These are phyloP conservation scores for Tuber magnatum DNA, from an alignment of 495 filamentous ascomycete genomes.

Conservation along the genomic window DNA sequence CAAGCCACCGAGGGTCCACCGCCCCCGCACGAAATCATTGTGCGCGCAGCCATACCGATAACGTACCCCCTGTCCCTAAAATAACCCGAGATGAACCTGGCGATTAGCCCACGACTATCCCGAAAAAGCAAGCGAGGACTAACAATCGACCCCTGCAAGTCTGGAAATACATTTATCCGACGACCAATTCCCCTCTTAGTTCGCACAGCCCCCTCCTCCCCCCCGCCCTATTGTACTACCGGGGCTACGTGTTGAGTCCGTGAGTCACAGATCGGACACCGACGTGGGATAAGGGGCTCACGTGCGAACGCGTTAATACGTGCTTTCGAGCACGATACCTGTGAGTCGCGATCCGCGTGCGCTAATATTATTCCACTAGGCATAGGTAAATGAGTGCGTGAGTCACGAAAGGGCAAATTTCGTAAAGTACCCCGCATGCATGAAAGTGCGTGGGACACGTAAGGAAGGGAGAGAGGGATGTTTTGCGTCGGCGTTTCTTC, in stretches of 20 bases:
- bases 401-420: background rate
- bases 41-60: background rate
- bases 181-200: background rate
- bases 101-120: background rate
- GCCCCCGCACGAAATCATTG: background rate
- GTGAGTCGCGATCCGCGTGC: background rate
- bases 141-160: background rate
- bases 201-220: background rate
- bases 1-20: background rate
- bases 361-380: background rate
- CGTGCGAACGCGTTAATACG: background rate
- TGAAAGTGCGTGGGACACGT: background rate
- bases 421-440: background rate
- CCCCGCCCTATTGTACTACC: no score
- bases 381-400: background rate
- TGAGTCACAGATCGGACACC: background rate
- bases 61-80: no score
- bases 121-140: background rate
- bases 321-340: background rate
- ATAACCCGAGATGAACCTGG: background rate
- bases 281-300: background rate
- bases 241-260: background rate
- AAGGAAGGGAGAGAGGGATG: background rate
- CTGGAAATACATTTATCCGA: constrained; percentile 4
- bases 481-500: background rate